Base-by-base conservation (phyloP, 2,329 filamentous ascomycete species). In the Exophiala calicioides region DNA sequence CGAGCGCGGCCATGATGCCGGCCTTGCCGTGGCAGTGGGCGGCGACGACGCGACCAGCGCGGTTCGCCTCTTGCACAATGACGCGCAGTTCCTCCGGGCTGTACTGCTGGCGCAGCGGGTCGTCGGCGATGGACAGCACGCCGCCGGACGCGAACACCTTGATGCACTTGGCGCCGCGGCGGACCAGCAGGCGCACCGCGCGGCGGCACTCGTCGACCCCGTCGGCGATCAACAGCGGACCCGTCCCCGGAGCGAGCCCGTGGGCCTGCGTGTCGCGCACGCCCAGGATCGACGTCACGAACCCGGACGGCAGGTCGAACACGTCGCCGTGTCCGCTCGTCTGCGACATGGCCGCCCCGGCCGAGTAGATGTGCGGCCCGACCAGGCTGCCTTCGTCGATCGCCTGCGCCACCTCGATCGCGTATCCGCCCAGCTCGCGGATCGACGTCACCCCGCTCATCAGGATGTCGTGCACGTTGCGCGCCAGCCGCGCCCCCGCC, bases 391-490 rank as follows among this genome's bases (percentile, higher is more conserved):
- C 74, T 26, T 73, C 68, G 6, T 69, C 57, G 32, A 79, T 67
- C 1, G 68, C 68, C 3, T 63, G 62, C 3, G 65, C 61, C 8
- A 77, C 56, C 31, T 78, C 72, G 3, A 70, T 66, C 1, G 64
- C 73, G 48, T 68, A 75, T 0, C 75, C 75, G 1, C 65, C 73
- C 8, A 77, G 59, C 52, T 79, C 76, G 13, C 75, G 65, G 3
- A 78, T 65, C 8, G 71, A 74, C 0, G 76, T 79, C 62, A 76
- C 77, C 5, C 76, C 76, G 4, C 68, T 67, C 53, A 73, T 64
- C 4, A 77, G 63, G 1, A 71, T 70, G 5, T 63, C 62, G 31
- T 65, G 60, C 3, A 72, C 63, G 55, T 73, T 71, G 4, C 64
- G 61, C 3, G 69, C 68, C 7, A 62, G 67, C 18, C 72, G 61